phyloP scores from a whole-genome alignment of 2,329 filamentous ascomycete species.

The Cercospora sesami region DNA sequence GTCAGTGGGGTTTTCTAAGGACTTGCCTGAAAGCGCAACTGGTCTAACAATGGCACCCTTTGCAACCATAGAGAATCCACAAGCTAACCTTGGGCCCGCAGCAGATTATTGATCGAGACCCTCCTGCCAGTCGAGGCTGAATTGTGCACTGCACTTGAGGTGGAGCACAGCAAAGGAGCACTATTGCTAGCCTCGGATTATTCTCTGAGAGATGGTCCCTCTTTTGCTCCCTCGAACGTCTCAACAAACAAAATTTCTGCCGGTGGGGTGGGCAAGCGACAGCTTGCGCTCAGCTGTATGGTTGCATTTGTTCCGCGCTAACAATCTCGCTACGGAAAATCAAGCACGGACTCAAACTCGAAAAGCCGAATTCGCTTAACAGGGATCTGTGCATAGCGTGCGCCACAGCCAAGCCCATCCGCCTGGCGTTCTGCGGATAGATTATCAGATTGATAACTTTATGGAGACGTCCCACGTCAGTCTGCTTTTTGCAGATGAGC shows the following conservation, averaged over 20 bases:
- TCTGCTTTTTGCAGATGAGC: background rate
- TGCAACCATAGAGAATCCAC: background rate
- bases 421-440: constrained; percentile 5
- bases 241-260: background rate
- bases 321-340: background rate
- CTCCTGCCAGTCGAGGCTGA: background rate
- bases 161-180: background rate
- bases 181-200: background rate
- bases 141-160: background rate
- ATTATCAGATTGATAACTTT: constrained; percentile 20
- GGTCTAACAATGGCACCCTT: background rate
- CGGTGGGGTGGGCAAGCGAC: background rate
- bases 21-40: background rate
- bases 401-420: background rate
- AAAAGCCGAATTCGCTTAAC: background rate
- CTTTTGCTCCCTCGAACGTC: background rate
- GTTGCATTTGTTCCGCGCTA: background rate
- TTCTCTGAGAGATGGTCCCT: background rate
- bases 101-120: background rate
- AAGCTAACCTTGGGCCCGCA: background rate
- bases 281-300: background rate
- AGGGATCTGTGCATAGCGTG: background rate
- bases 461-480: constrained; percentile 8
- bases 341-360: background rate
- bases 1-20: background rate